A percentile compares a stretch with the other conserved stretches of the same genome.
Evolutionary conservation across 768 basidiomycete species (phyloP).

Genomic region (Termitomyces sp.): DNA sequence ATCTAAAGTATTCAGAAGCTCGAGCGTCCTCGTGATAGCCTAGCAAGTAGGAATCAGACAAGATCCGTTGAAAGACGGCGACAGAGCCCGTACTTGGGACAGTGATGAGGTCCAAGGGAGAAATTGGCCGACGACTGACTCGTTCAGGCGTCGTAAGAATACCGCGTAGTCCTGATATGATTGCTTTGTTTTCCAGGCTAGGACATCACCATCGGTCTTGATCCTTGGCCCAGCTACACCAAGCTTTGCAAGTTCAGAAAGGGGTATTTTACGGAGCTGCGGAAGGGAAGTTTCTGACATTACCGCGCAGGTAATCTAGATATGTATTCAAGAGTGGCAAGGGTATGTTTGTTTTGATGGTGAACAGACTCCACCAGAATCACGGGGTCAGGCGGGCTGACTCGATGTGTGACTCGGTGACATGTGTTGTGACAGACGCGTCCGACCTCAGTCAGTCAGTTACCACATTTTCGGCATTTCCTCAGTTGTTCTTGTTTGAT

Average conservation of each 20-base stretch:
- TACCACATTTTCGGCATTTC: neutral
- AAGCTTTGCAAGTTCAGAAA: conserved; percentile 8
- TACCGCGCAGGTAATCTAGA: neutral
- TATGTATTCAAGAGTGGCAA: neutral
- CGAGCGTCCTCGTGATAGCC: conserved; percentile 43
- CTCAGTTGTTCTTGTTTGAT: neutral
- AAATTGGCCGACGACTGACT: conserved; percentile 64
- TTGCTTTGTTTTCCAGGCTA: conserved; percentile 60
- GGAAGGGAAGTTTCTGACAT: conserved; percentile 8
- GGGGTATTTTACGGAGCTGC: conserved; percentile 24
- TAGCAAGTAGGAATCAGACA: conserved; percentile 17
- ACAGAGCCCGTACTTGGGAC: conserved; percentile 26
- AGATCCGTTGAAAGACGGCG: neutral
- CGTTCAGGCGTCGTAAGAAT: conserved; percentile 72
- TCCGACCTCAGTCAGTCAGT: neutral
- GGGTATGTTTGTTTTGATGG: neutral
- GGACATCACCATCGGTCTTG: conserved; percentile 66
- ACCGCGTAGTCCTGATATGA: conserved; percentile 71
- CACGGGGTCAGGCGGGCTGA: neutral
- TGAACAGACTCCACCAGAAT: no score
- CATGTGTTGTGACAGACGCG: conserved; percentile 13
- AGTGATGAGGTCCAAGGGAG: conserved; percentile 37
- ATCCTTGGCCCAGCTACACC: conserved; percentile 49
- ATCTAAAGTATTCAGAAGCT: conserved; percentile 61
- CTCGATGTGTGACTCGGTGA: conserved; percentile 6